phyloP scores from a whole-genome alignment of 2,329 filamentous ascomycete species.

The Blumeria hordei region DNA sequence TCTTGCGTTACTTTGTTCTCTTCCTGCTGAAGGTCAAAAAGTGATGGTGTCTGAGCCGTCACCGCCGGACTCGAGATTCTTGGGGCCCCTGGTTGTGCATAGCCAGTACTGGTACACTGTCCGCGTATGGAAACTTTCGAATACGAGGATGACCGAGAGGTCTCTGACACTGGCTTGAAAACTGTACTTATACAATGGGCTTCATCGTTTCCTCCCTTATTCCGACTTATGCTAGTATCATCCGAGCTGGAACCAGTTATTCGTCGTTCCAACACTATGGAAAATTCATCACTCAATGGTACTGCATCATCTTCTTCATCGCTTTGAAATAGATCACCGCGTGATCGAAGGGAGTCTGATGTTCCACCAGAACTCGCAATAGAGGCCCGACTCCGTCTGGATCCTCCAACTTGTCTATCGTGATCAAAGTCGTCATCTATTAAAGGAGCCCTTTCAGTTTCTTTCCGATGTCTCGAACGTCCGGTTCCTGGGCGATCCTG shows the following conservation, averaged over 20 bases:
- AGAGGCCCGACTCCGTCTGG: slow-evolving; percentile 40
- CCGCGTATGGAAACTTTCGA: too few relatives aligned
- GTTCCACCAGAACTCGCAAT: slow-evolving; percentile 63
- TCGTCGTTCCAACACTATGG: slow-evolving; percentile 53
- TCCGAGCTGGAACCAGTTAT: slow-evolving; percentile 33
- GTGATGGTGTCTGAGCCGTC: slow-evolving; percentile 19
- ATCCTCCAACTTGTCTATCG: slow-evolving; percentile 9
- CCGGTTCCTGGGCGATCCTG: slow-evolving; percentile 53
- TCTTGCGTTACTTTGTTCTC: slow-evolving; percentile 22
- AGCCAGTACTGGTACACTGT: too few relatives aligned
- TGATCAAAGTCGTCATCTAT: slow-evolving; percentile 11
- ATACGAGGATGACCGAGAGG: too few relatives aligned
- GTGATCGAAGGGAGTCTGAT: slow-evolving; percentile 62
- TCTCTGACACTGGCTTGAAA: too few relatives aligned
- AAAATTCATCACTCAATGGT: slow-evolving; percentile 81
- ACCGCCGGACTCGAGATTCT: neutral
- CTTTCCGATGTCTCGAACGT: slow-evolving; percentile 16
- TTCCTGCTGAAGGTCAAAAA: slow-evolving; percentile 28
- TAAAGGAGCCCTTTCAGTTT: neutral
- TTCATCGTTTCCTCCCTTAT: too few relatives aligned
- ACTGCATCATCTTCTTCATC: slow-evolving; percentile 73
- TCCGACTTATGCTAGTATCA: slow-evolving; percentile 30
- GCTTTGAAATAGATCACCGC: slow-evolving; percentile 77
- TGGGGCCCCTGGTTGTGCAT: too few relatives aligned
- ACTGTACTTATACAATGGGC: too few relatives aligned